Conservation (phyloP, 2,329 filamentous ascomycete genomes). For the Thielaviopsis populi region DNA sequence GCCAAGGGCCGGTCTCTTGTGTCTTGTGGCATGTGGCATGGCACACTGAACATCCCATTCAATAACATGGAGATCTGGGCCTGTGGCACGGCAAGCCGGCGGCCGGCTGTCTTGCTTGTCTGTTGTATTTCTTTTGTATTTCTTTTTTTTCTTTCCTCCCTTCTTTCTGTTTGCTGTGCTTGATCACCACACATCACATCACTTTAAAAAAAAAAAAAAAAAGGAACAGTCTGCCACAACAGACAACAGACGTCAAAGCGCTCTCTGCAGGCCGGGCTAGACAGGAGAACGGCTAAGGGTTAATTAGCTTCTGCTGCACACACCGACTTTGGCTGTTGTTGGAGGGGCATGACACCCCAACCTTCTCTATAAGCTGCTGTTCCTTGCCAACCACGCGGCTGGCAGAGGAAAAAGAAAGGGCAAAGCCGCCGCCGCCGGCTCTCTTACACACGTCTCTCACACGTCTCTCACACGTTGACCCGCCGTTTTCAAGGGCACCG, state of each 20-base stretch:
- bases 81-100: not conserved
- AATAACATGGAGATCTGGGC: not conserved
- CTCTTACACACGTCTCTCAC: no score
- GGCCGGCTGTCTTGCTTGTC: no score
- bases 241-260: not conserved
- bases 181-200: not conserved
- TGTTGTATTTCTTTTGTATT: no score
- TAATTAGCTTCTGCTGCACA: not conserved
- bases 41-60: no score
- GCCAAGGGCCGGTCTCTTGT: not conserved
- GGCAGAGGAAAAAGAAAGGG: not conserved
- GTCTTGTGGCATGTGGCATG: no score
- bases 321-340: not conserved
- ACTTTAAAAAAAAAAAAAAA: not conserved
- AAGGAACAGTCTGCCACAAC: not conserved
- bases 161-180: not conserved
- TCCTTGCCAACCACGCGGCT: not conserved
- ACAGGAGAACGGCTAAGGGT: no score
- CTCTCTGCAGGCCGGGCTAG: no score
- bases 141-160: no score
- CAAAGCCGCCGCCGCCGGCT: not conserved
- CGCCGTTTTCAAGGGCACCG: conserved; percentile 1
- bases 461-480: no score
- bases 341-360: not conserved
- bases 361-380: not conserved